phyloP scores from a whole-genome alignment of 768 basidiomycete species.

The Boletus tomentosulus region DNA sequence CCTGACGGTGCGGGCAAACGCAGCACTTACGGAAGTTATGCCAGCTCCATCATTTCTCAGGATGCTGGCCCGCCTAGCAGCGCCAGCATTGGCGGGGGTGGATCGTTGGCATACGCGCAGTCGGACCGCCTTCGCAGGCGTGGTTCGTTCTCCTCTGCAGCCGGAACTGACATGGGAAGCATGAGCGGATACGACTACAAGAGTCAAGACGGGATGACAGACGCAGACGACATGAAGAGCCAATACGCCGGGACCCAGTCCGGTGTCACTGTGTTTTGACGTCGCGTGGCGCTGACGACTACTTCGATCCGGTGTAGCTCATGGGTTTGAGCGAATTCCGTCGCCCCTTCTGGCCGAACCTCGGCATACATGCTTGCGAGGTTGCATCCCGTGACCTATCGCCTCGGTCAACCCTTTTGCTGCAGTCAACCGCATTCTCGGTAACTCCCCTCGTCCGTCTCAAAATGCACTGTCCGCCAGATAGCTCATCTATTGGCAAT shows the following conservation, averaged over 20 bases:
- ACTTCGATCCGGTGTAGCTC: slow-evolving; percentile 7
- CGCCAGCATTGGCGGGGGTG: slow-evolving; percentile 56
- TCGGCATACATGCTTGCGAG: slow-evolving; percentile 4
- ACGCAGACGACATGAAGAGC: slow-evolving; percentile 83
- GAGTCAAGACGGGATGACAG: slow-evolving; percentile 79
- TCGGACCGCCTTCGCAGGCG: slow-evolving; percentile 82
- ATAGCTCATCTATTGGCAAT: slow-evolving; percentile 5
- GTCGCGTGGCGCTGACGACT: slow-evolving; percentile 2
- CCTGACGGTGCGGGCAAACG: slow-evolving; percentile 61
- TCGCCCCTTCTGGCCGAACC: slow-evolving; percentile 7
- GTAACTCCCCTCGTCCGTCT: neutral
- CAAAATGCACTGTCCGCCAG: neutral
- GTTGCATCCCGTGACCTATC: slow-evolving; percentile 6
- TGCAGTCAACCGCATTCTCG: slow-evolving; percentile 12
- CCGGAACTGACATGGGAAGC: slow-evolving; percentile 76
- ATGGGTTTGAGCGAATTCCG: slow-evolving; percentile 12
- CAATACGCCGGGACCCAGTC: slow-evolving; percentile 85
- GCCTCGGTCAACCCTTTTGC: slow-evolving; percentile 11
- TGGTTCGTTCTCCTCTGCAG: slow-evolving; percentile 70
- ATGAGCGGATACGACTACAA: slow-evolving; percentile 79
- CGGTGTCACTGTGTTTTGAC: slow-evolving; percentile 80
- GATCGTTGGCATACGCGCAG: slow-evolving; percentile 79
- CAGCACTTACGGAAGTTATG: slow-evolving; percentile 74
- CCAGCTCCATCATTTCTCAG: slow-evolving; percentile 91
- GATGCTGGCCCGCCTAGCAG: slow-evolving; percentile 65